Conservation (phyloP, 2,329 filamentous ascomycete species). For the Penicillium sp. region DNA sequence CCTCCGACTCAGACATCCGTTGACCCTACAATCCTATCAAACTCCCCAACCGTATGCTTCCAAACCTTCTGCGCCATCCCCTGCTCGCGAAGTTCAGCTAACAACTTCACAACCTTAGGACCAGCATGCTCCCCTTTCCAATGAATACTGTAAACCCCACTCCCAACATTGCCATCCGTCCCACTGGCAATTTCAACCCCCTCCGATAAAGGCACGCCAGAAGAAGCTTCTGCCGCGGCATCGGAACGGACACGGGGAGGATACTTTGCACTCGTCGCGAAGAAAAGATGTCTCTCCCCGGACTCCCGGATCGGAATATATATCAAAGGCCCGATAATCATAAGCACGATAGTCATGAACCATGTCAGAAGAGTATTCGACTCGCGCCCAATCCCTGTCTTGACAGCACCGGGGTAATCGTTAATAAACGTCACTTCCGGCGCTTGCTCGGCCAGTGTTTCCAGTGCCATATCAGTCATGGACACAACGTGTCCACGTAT, state of each 20-base stretch:
- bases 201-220: conserved; percentile 15
- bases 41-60: conserved; percentile 33
- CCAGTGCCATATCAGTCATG: conserved; percentile 52
- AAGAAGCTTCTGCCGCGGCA: background rate
- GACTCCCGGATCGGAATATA: conserved; percentile 36
- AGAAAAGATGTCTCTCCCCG: conserved; percentile 49
- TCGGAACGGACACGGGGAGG: conserved; percentile 9
- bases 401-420: conserved; percentile 49
- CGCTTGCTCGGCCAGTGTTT: conserved; percentile 49
- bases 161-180: conserved; percentile 31
- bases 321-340: conserved; percentile 29
- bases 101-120: conserved; percentile 17
- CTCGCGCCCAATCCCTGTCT: conserved; percentile 42
- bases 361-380: background rate
- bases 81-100: conserved; percentile 31
- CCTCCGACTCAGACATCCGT: background rate
- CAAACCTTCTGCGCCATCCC: conserved; percentile 32
- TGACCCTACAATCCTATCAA: conserved; percentile 11
- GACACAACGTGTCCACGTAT: conserved; percentile 48
- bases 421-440: conserved; percentile 52
- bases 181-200: conserved; percentile 20
- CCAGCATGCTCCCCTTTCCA: conserved; percentile 23
- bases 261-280: conserved; percentile 40
- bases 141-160: conserved; percentile 31
- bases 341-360: conserved; percentile 23